Evolutionary conservation across 495 filamentous ascomycete species (phyloP), one percentile per base, ranked within the genome.

Genomic region (Acidiella bohemica): DNA sequence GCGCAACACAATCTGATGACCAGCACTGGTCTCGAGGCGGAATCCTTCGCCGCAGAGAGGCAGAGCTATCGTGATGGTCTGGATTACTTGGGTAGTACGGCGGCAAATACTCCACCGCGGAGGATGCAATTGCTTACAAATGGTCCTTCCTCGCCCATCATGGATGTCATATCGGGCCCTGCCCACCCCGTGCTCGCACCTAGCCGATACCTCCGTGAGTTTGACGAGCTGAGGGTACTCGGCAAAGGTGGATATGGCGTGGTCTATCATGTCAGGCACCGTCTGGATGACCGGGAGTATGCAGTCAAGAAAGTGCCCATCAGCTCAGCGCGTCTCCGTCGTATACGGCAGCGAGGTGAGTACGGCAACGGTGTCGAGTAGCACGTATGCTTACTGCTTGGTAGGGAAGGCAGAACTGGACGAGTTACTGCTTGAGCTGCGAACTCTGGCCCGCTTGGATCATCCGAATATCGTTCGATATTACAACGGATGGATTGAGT

Each of bases 221-320:
- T 60, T 33, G 47, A 51, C 12, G 45, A 64, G 34, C 16, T 58
- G 6, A 35, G 32, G 28, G 31, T 55, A 1, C 39, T 68, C 2
- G 65, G 64, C 20, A 60, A 55, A 44, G 65, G 65, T 16, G 65
- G 64, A 0, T 66, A 59, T 41, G 65, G 65, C 4, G 41, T 53
- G 14, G 65, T 68, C 25, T 67, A 53, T 42, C 54, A 51, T 21
- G 65, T 54, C 0, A 25, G 33, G 13, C 50, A 67, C 39, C 45
- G 42, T 6, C 46, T 68, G 3, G 64, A 67, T 40, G 41, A 49
- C 0, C 39, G 39, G 1, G 41, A 53, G 24, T 68, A 68, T 44
- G 65, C 65, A 3, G 50, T 68, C 20, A 68, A 68, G 41, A 57
- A 61, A 28, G 59, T 68, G 23, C 48, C 51, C 8, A 40, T 68